These are phyloP conservation scores for Babesia caballi DNA, from an alignment of 169 alveolate genomes.

Conservation along the genomic window DNA sequence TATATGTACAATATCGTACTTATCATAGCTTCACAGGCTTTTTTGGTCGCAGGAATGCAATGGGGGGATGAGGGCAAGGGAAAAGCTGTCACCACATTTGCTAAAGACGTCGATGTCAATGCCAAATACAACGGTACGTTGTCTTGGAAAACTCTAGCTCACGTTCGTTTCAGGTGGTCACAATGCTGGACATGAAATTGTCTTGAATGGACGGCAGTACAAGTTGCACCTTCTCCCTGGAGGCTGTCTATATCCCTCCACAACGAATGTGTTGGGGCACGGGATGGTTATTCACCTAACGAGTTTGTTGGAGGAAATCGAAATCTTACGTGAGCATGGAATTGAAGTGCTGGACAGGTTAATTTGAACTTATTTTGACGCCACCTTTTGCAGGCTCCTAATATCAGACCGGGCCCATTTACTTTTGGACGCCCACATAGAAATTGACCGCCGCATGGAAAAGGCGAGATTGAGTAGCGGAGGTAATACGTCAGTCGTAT, in stretches of 20 bases:
- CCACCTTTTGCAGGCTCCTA: slow-evolving; percentile 66
- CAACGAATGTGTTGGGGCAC: slow-evolving; percentile 86
- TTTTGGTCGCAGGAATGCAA: slow-evolving; percentile 87
- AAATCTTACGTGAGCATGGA: slow-evolving; percentile 32
- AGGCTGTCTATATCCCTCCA: slow-evolving; percentile 82
- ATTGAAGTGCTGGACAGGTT: slow-evolving; percentile 61
- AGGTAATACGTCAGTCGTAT: neutral
- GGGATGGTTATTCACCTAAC: slow-evolving; percentile 88
- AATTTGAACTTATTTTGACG: neutral
- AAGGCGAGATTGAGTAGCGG: slow-evolving; percentile 24
- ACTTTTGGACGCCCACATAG: slow-evolving; percentile 81
- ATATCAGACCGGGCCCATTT: slow-evolving; percentile 90
- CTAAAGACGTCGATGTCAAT: slow-evolving; percentile 83
- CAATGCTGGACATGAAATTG: slow-evolving; percentile 91
- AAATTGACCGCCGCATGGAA: slow-evolving; percentile 74
- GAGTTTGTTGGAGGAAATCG: slow-evolving; percentile 63
- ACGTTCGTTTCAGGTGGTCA: slow-evolving; percentile 79
- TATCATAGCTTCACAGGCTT: slow-evolving; percentile 36
- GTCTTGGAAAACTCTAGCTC: neutral
- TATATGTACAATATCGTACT: neutral
- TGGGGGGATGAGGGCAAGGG: slow-evolving; percentile 99
- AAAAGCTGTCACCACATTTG: slow-evolving; percentile 88
- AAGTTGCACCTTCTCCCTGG: slow-evolving; percentile 92
- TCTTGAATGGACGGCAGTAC: slow-evolving; percentile 76
- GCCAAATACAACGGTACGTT: slow-evolving; percentile 89